Percentiles rank a stretch among this genome's conserved stretches.
phyloP scores from a whole-genome alignment of 176 grass and related monocot genomes.

The Bolboschoenus planiculmis region DNA sequence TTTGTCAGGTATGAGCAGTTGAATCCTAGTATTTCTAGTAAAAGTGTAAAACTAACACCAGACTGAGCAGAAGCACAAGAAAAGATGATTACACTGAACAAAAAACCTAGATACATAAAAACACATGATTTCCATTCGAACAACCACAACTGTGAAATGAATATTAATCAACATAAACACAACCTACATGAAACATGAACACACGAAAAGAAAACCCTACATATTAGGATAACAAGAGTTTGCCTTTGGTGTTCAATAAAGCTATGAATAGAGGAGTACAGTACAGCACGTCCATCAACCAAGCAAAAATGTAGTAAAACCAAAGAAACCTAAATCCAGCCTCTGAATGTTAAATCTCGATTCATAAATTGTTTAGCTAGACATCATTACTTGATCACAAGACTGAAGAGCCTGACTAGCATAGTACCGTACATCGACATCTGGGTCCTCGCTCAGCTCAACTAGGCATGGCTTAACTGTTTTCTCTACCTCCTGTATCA shows the following conservation, averaged over 20 bases:
- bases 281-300: conserved; percentile 1
- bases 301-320: conserved; percentile 18
- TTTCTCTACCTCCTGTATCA: conserved; percentile 60
- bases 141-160: not conserved
- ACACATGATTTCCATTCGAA: not conserved
- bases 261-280: conserved; percentile 8
- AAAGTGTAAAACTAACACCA: not conserved
- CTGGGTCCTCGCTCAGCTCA: conserved; percentile 93
- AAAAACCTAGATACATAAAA: conserved; percentile 5
- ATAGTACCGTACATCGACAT: conserved; percentile 86
- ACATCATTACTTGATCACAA: conserved; percentile 87
- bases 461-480: conserved; percentile 68
- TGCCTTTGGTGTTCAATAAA: conserved; percentile 11
- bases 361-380: conserved; percentile 44
- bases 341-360: conserved; percentile 13
- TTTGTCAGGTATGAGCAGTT: not conserved
- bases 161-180: not conserved
- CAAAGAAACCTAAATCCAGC: conserved; percentile 14
- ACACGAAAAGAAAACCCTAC: not conserved
- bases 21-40: not conserved
- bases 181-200: conserved; percentile 10
- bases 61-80: not conserved
- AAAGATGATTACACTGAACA: not conserved
- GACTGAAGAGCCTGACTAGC: conserved; percentile 71
- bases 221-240: conserved; percentile 4